Conservation (phyloP, 2,329 filamentous ascomycete genomes). For the Zelopaecilomyces penicillatus region DNA sequence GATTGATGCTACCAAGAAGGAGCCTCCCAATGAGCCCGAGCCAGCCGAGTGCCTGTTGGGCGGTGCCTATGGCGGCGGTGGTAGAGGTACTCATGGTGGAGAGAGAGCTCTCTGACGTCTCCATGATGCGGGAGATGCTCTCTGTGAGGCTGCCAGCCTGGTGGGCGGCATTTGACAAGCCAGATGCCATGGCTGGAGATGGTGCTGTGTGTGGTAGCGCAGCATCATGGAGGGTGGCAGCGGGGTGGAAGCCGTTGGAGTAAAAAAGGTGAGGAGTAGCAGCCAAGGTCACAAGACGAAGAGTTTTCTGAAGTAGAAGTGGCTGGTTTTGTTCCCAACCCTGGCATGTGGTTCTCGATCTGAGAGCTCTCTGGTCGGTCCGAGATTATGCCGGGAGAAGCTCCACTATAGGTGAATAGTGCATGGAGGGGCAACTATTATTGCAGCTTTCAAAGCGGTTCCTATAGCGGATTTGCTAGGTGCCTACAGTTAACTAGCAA, state of each 20-base stretch:
- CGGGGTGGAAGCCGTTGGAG: constrained; percentile 14
- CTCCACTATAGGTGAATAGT: neutral
- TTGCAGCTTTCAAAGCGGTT: neutral
- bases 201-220: constrained; percentile 20
- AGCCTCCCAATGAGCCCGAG: constrained; percentile 48
- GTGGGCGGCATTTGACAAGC: constrained; percentile 28
- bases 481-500: neutral
- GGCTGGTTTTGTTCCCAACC: constrained; percentile 5
- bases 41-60: constrained; percentile 42
- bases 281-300: constrained; percentile 8
- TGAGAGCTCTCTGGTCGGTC: constrained; percentile 4
- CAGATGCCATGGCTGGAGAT: constrained; percentile 32
- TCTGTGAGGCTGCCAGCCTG: constrained; percentile 25
- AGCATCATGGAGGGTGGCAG: constrained; percentile 27
- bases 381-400: constrained; percentile 7
- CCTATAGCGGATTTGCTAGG: too few species aligned
- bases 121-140: constrained; percentile 24
- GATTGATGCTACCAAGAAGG: constrained; percentile 45
- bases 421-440: neutral
- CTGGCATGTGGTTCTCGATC: constrained; percentile 8
- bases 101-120: constrained; percentile 21
- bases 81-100: constrained; percentile 29
- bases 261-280: constrained; percentile 5
- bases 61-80: constrained; percentile 22
- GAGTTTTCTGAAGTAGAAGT: constrained; percentile 1